Evolutionary conservation across 805 yeast genomes (phyloP).

Genomic region (Candida insectorum): DNA sequence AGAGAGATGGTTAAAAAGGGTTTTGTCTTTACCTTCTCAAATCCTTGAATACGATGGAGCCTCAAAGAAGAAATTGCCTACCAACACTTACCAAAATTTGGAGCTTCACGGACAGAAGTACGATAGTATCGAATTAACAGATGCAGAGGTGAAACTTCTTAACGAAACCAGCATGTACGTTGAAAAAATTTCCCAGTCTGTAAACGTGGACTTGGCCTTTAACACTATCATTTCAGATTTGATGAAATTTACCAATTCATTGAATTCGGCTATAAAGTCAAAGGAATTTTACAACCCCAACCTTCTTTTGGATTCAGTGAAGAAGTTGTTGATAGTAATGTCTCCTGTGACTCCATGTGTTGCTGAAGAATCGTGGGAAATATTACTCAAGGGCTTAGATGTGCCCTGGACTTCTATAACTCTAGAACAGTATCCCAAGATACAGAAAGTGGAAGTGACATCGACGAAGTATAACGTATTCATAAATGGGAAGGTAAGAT

Average conservation of each 20-base stretch:
- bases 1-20: slow-evolving; percentile 78
- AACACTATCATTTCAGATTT: slow-evolving; percentile 87
- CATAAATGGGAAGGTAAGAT: slow-evolving; percentile 69
- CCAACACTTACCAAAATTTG: slow-evolving; percentile 10
- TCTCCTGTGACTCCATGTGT: slow-evolving; percentile 81
- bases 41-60: slow-evolving; percentile 9
- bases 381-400: slow-evolving; percentile 19
- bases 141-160: slow-evolving; percentile 53
- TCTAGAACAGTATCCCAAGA: slow-evolving; percentile 62
- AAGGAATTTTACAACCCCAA: slow-evolving; percentile 27
- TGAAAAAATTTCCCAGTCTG: slow-evolving; percentile 53
- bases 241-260: slow-evolving; percentile 70
- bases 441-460: slow-evolving; percentile 38
- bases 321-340: slow-evolving; percentile 56
- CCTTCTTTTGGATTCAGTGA: slow-evolving; percentile 46
- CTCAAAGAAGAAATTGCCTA: not conserved
- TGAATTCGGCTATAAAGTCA: slow-evolving; percentile 36
- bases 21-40: slow-evolving; percentile 32
- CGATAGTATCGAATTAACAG: slow-evolving; percentile 24
- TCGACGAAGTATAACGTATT: slow-evolving; percentile 52
- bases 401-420: slow-evolving; percentile 49
- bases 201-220: slow-evolving; percentile 56
- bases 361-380: slow-evolving; percentile 80
- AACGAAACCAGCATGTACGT: slow-evolving; percentile 52
- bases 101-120: slow-evolving; percentile 16